Evolutionary conservation across 2,329 filamentous ascomycete genomes (phyloP).

Genomic region (Davidsoniella neocaledoniae): DNA sequence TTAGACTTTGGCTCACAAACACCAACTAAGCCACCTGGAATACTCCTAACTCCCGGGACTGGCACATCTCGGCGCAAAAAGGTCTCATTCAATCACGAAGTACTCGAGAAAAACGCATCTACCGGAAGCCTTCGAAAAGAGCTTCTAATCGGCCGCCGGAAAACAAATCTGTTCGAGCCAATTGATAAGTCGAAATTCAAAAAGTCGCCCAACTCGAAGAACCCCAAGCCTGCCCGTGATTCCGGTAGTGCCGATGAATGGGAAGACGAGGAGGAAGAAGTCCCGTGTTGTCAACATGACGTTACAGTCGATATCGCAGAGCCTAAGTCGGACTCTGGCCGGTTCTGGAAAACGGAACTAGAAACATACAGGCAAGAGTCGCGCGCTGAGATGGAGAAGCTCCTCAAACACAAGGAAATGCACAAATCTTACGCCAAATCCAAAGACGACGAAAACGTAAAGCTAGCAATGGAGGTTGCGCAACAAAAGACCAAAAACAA

Average conservation of each 20-base stretch:
- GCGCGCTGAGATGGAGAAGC: conserved; percentile 55
- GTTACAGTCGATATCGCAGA: conserved; percentile 55
- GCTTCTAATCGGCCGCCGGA: conserved; percentile 15
- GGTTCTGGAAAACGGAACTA: conserved; percentile 67
- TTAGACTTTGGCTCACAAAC: conserved; percentile 21
- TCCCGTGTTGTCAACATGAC: conserved; percentile 36
- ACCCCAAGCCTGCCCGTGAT: conserved; percentile 14
- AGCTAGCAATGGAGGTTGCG: conserved; percentile 47
- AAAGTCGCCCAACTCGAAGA: conserved; percentile 11
- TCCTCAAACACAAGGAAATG: conserved; percentile 64
- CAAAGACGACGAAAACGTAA: conserved; percentile 55
- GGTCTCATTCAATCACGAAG: conserved; percentile 46
- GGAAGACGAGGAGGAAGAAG: conserved; percentile 33
- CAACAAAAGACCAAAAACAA: conserved; percentile 56
- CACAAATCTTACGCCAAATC: conserved; percentile 64
- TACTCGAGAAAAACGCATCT: conserved; percentile 26
- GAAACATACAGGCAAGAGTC: conserved; percentile 57
- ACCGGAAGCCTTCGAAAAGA: conserved; percentile 21
- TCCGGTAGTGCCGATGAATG: conserved; percentile 27
- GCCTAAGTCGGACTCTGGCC: conserved; percentile 57
- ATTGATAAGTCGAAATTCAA: conserved; percentile 27
- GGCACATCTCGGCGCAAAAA: conserved; percentile 43
- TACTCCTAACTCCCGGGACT: conserved; percentile 47
- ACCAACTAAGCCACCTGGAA: conserved; percentile 36
- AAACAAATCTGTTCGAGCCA: conserved; percentile 28